Conservation (phyloP, 2,329 filamentous ascomycete genomes). For the Anthostomella pinea region DNA sequence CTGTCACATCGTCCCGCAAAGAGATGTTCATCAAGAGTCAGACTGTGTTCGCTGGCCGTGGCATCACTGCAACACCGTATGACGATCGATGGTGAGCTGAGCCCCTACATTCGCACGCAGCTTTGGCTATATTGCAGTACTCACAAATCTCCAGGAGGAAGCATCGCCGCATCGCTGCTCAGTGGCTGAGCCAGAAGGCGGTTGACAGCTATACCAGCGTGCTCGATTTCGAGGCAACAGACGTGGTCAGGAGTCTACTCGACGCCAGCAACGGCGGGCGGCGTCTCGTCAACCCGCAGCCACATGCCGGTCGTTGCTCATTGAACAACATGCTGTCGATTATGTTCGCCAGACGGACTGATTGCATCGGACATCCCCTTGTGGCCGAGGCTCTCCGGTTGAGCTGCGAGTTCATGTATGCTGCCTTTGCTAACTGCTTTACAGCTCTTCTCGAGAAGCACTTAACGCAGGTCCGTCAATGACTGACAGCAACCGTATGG, state of each 20-base stretch:
- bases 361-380: constrained; percentile 3
- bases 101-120: too few relatives aligned
- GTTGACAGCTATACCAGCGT: constrained; percentile 6
- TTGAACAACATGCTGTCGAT: constrained; percentile 14
- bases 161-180: constrained; percentile 9
- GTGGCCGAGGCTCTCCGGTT: constrained; percentile 5
- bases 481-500: not conserved
- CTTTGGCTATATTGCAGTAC: not conserved
- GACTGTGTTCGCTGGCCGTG: constrained; percentile 9
- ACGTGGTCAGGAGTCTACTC: constrained; percentile 8
- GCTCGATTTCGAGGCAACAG: constrained; percentile 9
- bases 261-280: constrained; percentile 3
- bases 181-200: constrained; percentile 7
- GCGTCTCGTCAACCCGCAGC: constrained; percentile 9
- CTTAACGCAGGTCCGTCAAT: too few relatives aligned
- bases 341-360: constrained; percentile 9
- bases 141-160: constrained; percentile 4
- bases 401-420: constrained; percentile 13
- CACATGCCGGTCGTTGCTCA: constrained; percentile 11
- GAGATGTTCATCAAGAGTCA: constrained; percentile 15
- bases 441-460: not conserved
- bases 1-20: constrained; percentile 9
- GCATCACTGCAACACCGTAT: constrained; percentile 11
- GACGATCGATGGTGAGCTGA: constrained; percentile 4
- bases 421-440: not conserved